phyloP scores from a whole-genome alignment of 306 rosid genomes.

The Oemleria cerasiformis region DNA sequence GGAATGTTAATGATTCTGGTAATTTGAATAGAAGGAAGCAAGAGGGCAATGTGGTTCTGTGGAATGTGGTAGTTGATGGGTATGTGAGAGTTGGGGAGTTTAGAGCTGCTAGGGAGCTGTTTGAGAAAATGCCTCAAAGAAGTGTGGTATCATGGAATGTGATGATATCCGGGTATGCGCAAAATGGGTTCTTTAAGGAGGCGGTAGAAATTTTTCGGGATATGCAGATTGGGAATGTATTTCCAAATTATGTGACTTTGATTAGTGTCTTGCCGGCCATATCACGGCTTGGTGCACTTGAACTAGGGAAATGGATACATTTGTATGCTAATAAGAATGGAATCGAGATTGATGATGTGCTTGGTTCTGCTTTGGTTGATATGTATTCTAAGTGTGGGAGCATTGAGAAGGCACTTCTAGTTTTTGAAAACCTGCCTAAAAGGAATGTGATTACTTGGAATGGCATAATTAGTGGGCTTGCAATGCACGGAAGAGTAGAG shows the following conservation, averaged over 20 bases:
- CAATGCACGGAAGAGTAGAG: constrained; percentile 62
- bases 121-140: constrained; percentile 57
- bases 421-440: constrained; percentile 58
- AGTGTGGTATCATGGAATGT: constrained; percentile 79
- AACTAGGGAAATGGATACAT: constrained; percentile 76
- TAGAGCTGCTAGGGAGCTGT: constrained; percentile 44
- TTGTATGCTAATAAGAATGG: constrained; percentile 53
- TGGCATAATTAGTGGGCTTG: constrained; percentile 59
- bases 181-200: constrained; percentile 54
- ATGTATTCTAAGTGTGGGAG: constrained; percentile 76
- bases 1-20: constrained; percentile 32
- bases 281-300: constrained; percentile 64
- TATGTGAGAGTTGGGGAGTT: constrained; percentile 52
- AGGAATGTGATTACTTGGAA: constrained; percentile 66
- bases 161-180: constrained; percentile 71
- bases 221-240: constrained; percentile 50
- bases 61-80: constrained; percentile 68
- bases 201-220: constrained; percentile 52
- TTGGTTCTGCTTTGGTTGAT: constrained; percentile 76
- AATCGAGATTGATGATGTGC: constrained; percentile 51
- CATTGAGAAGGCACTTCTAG: constrained; percentile 73
- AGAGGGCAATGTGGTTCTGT: constrained; percentile 65
- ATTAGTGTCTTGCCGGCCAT: constrained; percentile 68
- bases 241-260: constrained; percentile 66
- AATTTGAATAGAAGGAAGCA: constrained; percentile 35